phyloP scores from a whole-genome alignment of 169 alveolate species.

The Ichthyophthirius multifiliis region DNA sequence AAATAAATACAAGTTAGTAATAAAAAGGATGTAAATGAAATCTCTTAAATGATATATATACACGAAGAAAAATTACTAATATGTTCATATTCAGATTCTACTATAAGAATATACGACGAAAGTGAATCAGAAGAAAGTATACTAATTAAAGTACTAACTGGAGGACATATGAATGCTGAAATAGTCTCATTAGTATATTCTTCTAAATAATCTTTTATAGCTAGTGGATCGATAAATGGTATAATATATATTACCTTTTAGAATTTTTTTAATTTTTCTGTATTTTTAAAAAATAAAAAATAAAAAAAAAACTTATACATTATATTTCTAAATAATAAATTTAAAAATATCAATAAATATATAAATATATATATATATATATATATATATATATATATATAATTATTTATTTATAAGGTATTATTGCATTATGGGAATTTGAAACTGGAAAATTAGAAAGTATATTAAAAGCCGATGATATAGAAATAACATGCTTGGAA shows the following conservation, averaged over 20 bases:
- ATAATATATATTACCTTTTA: no score
- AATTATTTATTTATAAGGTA: constrained; percentile 1
- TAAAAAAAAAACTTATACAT: no score
- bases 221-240: constrained; percentile 76
- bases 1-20: constrained; percentile 28
- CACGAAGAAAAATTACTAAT: constrained; percentile 70
- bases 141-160: constrained; percentile 67
- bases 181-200: constrained; percentile 64
- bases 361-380: no score
- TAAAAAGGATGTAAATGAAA: constrained; percentile 58
- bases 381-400: neutral
- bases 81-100: constrained; percentile 76
- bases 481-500: constrained; percentile 56
- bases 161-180: constrained; percentile 72
- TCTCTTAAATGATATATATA: constrained; percentile 47
- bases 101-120: constrained; percentile 77
- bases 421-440: constrained; percentile 83
- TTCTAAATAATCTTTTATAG: constrained; percentile 63
- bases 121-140: constrained; percentile 76
- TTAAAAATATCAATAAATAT: no score
- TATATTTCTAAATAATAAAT: no score
- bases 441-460: constrained; percentile 82
- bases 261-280: no score
- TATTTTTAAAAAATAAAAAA: no score
- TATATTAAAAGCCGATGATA: constrained; percentile 47